Percentiles rank a stretch among this genome's conserved stretches.
phyloP scores from a whole-genome alignment of 331 rosid species.

The Rhamnella rubrinervis region DNA sequence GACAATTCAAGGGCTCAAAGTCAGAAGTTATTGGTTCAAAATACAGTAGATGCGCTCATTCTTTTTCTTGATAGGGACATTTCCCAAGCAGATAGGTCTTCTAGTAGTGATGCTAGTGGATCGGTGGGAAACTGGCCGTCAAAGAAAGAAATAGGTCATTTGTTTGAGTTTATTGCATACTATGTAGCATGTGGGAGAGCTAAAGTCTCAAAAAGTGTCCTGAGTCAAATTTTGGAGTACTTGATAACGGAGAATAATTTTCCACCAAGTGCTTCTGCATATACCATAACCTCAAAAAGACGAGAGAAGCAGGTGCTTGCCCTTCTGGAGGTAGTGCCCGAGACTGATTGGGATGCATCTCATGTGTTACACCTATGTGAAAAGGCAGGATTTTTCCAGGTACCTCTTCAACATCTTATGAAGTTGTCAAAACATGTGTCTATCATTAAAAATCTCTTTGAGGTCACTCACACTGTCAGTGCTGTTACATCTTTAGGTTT shows the following conservation, averaged over 20 bases:
- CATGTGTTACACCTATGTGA: conserved; percentile 70
- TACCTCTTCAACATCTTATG: conserved; percentile 25
- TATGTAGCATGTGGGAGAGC: conserved; percentile 78
- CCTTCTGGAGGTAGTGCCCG: conserved; percentile 74
- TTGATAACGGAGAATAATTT: conserved; percentile 55
- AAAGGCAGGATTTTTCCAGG: conserved; percentile 79
- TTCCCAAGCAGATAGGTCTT: conserved; percentile 45
- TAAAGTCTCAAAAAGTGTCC: conserved; percentile 56
- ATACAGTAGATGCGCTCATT: conserved; percentile 69
- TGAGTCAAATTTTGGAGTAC: conserved; percentile 71
- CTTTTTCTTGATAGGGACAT: conserved; percentile 47
- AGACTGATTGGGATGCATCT: conserved; percentile 78
- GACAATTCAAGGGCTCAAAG: conserved; percentile 32
- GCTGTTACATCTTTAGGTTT: conserved; percentile 57
- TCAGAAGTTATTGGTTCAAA: conserved; percentile 62
- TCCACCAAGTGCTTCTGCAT: conserved; percentile 32
- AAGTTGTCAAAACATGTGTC: conserved; percentile 24
- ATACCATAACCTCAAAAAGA: conserved; percentile 44
- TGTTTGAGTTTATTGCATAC: conserved; percentile 76
- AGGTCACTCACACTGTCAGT: conserved; percentile 23
- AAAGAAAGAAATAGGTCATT: conserved; percentile 58
- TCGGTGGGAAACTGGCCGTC: conserved; percentile 58
- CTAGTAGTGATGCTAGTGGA: conserved; percentile 31
- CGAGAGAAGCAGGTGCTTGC: conserved; percentile 92
- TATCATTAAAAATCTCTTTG: conserved; percentile 17